Base-by-base conservation (phyloP, 371 early-diverging fungal species). In the Mucor racemosus region DNA sequence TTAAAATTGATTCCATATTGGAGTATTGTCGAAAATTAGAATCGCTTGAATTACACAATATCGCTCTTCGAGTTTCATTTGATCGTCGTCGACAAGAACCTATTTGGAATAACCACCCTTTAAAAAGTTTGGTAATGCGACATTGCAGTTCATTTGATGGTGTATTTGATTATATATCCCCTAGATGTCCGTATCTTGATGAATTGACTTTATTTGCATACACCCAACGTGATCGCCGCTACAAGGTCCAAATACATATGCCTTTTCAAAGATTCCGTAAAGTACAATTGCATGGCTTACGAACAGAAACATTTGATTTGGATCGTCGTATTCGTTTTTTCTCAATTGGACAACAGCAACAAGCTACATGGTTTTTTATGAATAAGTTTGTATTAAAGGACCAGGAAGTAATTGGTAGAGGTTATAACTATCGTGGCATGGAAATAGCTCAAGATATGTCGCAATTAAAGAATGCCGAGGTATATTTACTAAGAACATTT, bases 271-370 rank as follows among this genome's bases (percentile, higher is more conserved):
- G 31, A 21, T 50, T 67, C 8, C 53, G 38, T 4, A 67, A 58
- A n/a, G 21, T 62, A 21, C 7, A 62, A 19, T n/a, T 67, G 14
- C 63, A 62, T 58, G 68, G 63, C 19, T 17, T 67, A n/a, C 68
- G 68, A 1, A 67, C 68, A 5, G 68, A 67, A 39, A 57, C 48
- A 7, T 67, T 44, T 50, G 68, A 67, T 41, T 13, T 48, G 21
- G 63, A 67, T 33, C 39, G 68, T 7, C 68, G 68, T 8, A 62
- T 67, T 15, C 68, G 68, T 5, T 67, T 67, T 48, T 67, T 67
- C 48, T 62, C 58, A 1, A 34, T 61, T 33, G 10, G 17, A 8
- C n/a, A 38, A 19, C n/a, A 50, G 41, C 19, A 50, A 0, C 7
- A 31, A 15, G 17, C 31, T 5, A 19, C 46, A 19, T 66, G 67